Conservation (phyloP, 2,329 filamentous ascomycete genomes). For the Penicillium sp. region DNA sequence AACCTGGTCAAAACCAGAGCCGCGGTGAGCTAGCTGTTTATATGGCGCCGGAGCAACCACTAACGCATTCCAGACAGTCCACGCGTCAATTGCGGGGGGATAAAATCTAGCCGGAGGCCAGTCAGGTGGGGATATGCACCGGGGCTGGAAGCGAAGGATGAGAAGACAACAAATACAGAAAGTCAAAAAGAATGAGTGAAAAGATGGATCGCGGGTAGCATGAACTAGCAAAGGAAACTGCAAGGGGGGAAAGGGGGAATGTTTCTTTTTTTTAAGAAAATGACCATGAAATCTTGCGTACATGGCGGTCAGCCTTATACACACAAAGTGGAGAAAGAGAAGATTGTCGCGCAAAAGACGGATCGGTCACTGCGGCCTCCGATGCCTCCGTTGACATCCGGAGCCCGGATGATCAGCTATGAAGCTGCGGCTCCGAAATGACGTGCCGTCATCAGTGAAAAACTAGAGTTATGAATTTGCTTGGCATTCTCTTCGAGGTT, state of each 20-base stretch:
- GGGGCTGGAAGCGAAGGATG: not conserved
- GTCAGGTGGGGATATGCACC: not conserved
- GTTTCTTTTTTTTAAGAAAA: not conserved
- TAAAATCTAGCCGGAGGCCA: not conserved
- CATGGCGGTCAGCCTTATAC: conserved; percentile 26
- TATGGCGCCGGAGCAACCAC: not conserved
- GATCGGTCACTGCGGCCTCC: conserved; percentile 17
- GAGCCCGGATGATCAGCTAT: not conserved
- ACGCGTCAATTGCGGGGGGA: not conserved
- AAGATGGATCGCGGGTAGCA: not conserved
- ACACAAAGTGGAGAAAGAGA: not conserved
- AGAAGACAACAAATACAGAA: not conserved
- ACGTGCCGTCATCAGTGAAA: too few relatives aligned
- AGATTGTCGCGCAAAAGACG: not conserved
- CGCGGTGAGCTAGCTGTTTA: not conserved
- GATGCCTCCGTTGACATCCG: conserved; percentile 11
- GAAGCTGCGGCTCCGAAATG: too few relatives aligned
- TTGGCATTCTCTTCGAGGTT: not conserved
- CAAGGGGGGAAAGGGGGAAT: conserved; percentile 8
- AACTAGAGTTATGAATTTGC: too few relatives aligned
- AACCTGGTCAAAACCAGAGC: conserved; percentile 5
- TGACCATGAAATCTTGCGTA: not conserved
- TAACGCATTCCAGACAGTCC: not conserved
- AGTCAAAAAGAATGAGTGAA: not conserved
- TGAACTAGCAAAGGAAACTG: not conserved